These are phyloP conservation scores for Fulvia fulva DNA, from an alignment of 2,329 filamentous ascomycete species.

Conservation along the genomic window DNA sequence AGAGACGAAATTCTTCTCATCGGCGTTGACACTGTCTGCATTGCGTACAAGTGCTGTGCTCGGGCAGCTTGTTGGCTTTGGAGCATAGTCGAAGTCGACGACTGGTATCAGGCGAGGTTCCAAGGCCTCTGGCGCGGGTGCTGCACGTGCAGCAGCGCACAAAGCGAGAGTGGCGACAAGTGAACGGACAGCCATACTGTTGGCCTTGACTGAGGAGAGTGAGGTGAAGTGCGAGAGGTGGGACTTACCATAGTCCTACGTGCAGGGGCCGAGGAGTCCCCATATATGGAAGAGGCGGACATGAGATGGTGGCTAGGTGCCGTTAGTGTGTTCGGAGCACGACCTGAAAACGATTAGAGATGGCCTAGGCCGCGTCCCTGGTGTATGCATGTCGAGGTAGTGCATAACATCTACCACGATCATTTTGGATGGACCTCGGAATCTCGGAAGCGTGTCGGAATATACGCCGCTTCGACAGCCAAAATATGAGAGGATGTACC, in stretches of 20 bases:
- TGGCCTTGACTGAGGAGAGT: background rate
- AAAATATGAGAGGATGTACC: no score
- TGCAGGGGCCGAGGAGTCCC: background rate
- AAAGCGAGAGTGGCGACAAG: background rate
- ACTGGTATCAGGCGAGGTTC: conserved; percentile 6
- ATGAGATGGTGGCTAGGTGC: background rate
- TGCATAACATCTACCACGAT: no score
- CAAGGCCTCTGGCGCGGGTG: background rate
- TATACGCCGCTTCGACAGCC: no score
- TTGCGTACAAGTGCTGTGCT: conserved; percentile 36
- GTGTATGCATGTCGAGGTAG: background rate
- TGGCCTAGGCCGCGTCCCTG: background rate
- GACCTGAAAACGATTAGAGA: background rate
- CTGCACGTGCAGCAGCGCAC: background rate
- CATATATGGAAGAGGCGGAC: background rate
- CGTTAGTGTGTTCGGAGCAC: background rate
- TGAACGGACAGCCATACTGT: conserved; percentile 5
- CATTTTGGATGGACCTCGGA: no score
- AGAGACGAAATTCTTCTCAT: conserved; percentile 39
- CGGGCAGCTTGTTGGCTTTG: conserved; percentile 38
- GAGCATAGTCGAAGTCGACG: conserved; percentile 25
- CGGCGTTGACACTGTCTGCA: conserved; percentile 35
- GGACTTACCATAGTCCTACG: background rate
- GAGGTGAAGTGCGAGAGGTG: background rate
- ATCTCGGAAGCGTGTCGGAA: no score